Percentiles rank a stretch among this genome's conserved stretches.
These are phyloP conservation scores for Echinochloa phyllopogon DNA, from an alignment of 176 grass and related monocot genomes.

Conservation along the genomic window DNA sequence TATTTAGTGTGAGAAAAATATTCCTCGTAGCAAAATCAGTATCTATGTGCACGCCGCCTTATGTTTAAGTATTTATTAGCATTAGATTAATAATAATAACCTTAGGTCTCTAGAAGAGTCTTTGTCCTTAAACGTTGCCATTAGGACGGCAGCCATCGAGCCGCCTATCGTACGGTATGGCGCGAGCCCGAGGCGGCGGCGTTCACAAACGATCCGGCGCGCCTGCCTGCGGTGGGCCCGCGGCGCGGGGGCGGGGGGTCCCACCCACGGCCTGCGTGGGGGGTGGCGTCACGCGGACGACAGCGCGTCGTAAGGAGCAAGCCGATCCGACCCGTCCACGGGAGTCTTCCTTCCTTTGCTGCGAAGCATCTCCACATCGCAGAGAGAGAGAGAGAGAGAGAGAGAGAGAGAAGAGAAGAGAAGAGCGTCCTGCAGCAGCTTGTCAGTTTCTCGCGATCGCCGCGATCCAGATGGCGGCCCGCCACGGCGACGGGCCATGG, in stretches of 20 bases:
- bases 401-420: too few relatives aligned
- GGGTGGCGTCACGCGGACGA: slow-evolving; percentile 66
- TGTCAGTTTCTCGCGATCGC: background rate
- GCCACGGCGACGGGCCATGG: background rate
- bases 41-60: too few relatives aligned
- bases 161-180: background rate
- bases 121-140: background rate
- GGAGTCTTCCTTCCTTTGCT: background rate
- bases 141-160: background rate
- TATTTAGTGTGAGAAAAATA: too few relatives aligned
- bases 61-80: too few relatives aligned
- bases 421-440: background rate
- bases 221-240: background rate
- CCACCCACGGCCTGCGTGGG: slow-evolving; percentile 28
- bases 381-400: background rate
- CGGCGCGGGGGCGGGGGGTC: background rate
- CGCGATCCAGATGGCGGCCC: slow-evolving; percentile 2
- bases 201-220: slow-evolving; percentile 38
- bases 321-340: background rate
- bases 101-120: too few relatives aligned
- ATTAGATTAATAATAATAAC: too few relatives aligned
- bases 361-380: slow-evolving; percentile 13
- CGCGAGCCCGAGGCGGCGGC: background rate
- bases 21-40: too few relatives aligned
- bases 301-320: slow-evolving; percentile 16